Conservation (phyloP, 768 basidiomycete species). For the Chalciporus chontae region DNA sequence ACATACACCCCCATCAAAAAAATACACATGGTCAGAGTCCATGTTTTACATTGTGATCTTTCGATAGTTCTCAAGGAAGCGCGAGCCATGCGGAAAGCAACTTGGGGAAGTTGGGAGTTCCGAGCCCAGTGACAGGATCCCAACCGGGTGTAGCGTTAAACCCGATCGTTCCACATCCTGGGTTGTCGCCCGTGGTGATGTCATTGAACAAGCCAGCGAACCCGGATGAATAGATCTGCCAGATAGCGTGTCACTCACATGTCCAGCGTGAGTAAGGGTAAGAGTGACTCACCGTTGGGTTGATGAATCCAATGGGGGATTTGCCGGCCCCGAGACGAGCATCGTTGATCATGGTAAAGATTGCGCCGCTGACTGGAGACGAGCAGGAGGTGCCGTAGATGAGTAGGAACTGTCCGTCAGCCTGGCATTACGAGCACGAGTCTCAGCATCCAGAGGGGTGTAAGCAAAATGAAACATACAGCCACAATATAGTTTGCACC, state of each 20-base stretch:
- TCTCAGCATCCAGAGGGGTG: background rate
- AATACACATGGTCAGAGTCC: background rate
- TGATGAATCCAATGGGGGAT: conserved; percentile 39
- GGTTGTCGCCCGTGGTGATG: conserved; percentile 20
- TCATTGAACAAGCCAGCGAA: conserved; percentile 19
- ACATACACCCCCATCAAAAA: background rate
- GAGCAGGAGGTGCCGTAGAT: conserved; percentile 34
- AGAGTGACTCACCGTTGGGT: conserved; percentile 41
- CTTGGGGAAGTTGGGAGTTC: conserved; percentile 46
- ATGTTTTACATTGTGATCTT: background rate
- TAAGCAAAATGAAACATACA: conserved; percentile 4
- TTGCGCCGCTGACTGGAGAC: conserved; percentile 29
- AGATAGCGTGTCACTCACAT: background rate
- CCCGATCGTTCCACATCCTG: conserved; percentile 28
- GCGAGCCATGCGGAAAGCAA: conserved; percentile 41
- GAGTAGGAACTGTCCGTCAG: conserved; percentile 33
- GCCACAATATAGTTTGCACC: conserved; percentile 31
- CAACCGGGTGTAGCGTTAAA: conserved; percentile 23
- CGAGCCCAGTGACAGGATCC: conserved; percentile 36
- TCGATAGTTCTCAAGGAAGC: conserved; percentile 30
- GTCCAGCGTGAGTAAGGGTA: background rate
- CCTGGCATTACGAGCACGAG: conserved; percentile 14
- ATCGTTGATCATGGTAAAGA: conserved; percentile 37
- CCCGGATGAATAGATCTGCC: conserved; percentile 16
- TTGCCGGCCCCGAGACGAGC: conserved; percentile 33